Conservation (phyloP, 345 rosid species). For the Euphorbia pulcherrima region DNA sequence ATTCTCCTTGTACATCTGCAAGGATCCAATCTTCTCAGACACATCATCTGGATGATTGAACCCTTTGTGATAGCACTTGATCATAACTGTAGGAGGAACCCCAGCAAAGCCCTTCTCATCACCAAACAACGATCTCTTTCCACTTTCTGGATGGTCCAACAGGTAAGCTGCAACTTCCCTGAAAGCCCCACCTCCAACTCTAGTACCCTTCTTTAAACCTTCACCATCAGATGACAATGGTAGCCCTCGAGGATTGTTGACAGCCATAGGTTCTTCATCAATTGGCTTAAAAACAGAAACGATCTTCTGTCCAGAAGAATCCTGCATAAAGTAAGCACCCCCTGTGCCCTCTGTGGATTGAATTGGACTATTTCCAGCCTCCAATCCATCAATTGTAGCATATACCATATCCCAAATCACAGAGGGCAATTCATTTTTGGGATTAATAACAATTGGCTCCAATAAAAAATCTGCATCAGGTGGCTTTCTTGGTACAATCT, state of each 20-base stretch:
- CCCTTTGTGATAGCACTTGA: slow-evolving; percentile 33
- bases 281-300: slow-evolving; percentile 49
- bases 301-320: slow-evolving; percentile 29
- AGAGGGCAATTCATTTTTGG: slow-evolving; percentile 27
- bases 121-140: slow-evolving; percentile 17
- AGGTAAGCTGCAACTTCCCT: slow-evolving; percentile 49
- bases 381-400: slow-evolving; percentile 34
- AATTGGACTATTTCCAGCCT: slow-evolving; percentile 30
- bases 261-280: slow-evolving; percentile 48
- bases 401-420: slow-evolving; percentile 34
- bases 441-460: slow-evolving; percentile 36
- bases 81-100: slow-evolving; percentile 37
- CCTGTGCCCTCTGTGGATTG: slow-evolving; percentile 45
- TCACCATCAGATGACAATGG: slow-evolving; percentile 38
- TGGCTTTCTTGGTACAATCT: slow-evolving; percentile 14
- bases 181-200: slow-evolving; percentile 45
- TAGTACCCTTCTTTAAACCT: slow-evolving; percentile 43
- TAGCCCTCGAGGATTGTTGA: slow-evolving; percentile 38
- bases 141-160: slow-evolving; percentile 41
- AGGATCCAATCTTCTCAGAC: slow-evolving; percentile 37
- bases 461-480: slow-evolving; percentile 16
- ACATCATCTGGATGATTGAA: slow-evolving; percentile 32
- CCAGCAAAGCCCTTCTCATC: slow-evolving; percentile 38
- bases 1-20: slow-evolving; percentile 40
- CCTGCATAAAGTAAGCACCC: slow-evolving; percentile 47